phyloP scores from a whole-genome alignment of 1,284 basidiomycete genomes.

The Sanguinoderma infundibulare region DNA sequence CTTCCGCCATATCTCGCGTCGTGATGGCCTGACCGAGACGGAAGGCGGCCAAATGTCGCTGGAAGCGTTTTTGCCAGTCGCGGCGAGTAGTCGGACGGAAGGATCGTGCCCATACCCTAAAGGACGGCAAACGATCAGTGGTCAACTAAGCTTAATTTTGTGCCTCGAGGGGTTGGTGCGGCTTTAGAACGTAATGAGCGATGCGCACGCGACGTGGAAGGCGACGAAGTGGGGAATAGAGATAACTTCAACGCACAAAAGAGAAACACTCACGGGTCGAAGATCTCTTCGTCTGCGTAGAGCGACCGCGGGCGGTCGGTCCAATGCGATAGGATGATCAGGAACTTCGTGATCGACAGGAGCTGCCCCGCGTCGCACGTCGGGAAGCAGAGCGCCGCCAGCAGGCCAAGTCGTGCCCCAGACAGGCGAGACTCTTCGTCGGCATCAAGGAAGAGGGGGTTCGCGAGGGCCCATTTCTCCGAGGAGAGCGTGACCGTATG shows the following conservation, averaged over 20 bases:
- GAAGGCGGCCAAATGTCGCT: constrained; percentile 34
- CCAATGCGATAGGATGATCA: constrained; percentile 45
- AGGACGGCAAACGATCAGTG: neutral
- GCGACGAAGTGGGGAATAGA: neutral
- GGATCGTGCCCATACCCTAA: constrained; percentile 26
- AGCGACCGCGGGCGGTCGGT: constrained; percentile 19
- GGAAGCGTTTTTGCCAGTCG: constrained; percentile 36
- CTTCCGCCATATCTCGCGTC: constrained; percentile 28
- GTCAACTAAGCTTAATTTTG: neutral
- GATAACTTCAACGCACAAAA: constrained; percentile 5
- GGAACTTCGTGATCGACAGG: constrained; percentile 52
- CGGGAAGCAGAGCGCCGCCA: constrained; percentile 61
- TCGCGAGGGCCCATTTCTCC: constrained; percentile 47
- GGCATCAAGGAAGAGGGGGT: constrained; percentile 27
- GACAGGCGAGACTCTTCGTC: constrained; percentile 38
- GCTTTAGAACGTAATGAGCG: neutral
- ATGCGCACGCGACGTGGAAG: constrained; percentile 1
- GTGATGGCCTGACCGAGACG: constrained; percentile 30
- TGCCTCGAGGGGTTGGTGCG: constrained; percentile 1
- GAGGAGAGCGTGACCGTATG: constrained; percentile 47
- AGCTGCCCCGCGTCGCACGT: constrained; percentile 60
- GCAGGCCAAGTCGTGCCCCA: constrained; percentile 52
- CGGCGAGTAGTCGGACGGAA: constrained; percentile 22
- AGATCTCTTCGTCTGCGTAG: constrained; percentile 27
- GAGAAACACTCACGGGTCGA: constrained; percentile 30